Percentiles rank a stretch among this genome's conserved stretches.
Evolutionary conservation across 208 protist genomes (phyloP).

Genomic region (Trypanosoma caninum): DNA sequence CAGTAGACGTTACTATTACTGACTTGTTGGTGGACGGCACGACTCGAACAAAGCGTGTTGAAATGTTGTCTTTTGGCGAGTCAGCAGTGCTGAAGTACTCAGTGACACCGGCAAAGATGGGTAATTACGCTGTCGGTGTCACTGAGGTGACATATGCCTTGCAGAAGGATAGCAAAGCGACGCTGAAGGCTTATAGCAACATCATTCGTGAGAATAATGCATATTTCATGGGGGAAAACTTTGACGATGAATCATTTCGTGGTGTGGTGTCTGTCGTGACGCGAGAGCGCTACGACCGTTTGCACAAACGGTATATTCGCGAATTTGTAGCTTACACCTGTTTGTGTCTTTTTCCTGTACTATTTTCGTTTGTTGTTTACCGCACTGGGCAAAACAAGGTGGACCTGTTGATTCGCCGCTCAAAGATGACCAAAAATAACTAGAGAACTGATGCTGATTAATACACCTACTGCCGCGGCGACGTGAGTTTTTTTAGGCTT

Average conservation of each 20-base stretch:
- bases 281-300: conserved; percentile 75
- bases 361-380: conserved; percentile 78
- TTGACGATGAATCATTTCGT: conserved; percentile 82
- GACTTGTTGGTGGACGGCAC: conserved; percentile 60
- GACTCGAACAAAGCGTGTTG: conserved; percentile 41
- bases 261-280: conserved; percentile 80
- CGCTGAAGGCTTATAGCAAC: conserved; percentile 69
- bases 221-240: conserved; percentile 63
- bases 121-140: conserved; percentile 64
- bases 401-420: conserved; percentile 60
- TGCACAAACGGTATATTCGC: conserved; percentile 71
- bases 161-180: conserved; percentile 50
- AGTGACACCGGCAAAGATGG: conserved; percentile 58
- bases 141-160: conserved; percentile 71
- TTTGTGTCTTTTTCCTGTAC: conserved; percentile 63
- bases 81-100: conserved; percentile 69
- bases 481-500: not conserved
- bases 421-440: conserved; percentile 49
- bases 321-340: conserved; percentile 78
- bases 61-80: conserved; percentile 53
- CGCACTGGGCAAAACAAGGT: conserved; percentile 71
- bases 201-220: conserved; percentile 75
- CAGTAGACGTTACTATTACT: conserved; percentile 61
- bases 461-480: too few species aligned
- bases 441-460: too few species aligned